A percentile compares a stretch with the other conserved stretches of the same genome.
Conservation (phyloP, 164 flowering plant genomes). For the Magnolia changhungtana region DNA sequence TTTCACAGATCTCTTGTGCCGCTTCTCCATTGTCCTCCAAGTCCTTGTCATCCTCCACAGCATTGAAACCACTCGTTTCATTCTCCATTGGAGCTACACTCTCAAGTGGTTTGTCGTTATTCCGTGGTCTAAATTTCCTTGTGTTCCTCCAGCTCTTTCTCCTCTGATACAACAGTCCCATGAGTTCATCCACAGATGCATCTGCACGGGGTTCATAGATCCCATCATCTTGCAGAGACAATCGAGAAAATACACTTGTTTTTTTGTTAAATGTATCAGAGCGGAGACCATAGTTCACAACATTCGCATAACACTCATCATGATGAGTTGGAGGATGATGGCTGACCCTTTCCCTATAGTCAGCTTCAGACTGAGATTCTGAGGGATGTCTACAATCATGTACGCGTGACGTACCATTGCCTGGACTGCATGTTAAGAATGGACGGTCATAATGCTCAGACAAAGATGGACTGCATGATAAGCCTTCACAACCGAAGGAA, state of each 20-base stretch:
- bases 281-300: neutral
- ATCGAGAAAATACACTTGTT: constrained; percentile 47
- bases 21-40: neutral
- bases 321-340: neutral
- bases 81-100: neutral
- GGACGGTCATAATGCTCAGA: no score
- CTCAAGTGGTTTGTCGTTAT: neutral
- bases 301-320: neutral
- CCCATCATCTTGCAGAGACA: constrained; percentile 18
- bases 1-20: constrained; percentile 9
- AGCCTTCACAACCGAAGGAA: neutral
- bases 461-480: no score
- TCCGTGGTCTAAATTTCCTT: constrained; percentile 2
- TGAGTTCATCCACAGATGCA: constrained; percentile 35
- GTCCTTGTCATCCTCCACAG: constrained; percentile 10
- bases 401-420: constrained; percentile 1
- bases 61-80: constrained; percentile 8
- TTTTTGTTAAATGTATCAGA: constrained; percentile 19
- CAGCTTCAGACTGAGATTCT: neutral
- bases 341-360: neutral
- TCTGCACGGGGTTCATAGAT: constrained; percentile 5
- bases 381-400: neutral
- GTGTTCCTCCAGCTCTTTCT: constrained; percentile 15
- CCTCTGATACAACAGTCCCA: constrained; percentile 23
- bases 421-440: neutral